Evolutionary conservation across 371 early-diverging fungal genomes (phyloP).

Genomic region (Rhizopus delemar): DNA sequence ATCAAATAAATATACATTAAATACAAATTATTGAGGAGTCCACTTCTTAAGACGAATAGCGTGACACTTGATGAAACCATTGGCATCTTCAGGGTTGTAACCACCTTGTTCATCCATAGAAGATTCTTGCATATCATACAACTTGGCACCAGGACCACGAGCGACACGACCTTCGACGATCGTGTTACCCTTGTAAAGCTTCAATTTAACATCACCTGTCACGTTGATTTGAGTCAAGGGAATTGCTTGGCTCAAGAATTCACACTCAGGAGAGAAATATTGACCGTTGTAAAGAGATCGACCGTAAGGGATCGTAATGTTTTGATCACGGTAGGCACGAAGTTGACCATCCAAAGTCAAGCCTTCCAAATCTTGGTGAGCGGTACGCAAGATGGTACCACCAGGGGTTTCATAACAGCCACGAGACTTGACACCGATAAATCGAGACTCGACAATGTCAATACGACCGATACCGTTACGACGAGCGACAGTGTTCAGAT

Average conservation of each 20-base stretch:
- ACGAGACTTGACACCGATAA: constrained; percentile 97
- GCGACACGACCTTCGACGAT: constrained; percentile 86
- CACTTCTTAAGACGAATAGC: constrained; percentile 95
- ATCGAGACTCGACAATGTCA: constrained; percentile 97
- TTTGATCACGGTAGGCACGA: constrained; percentile 88
- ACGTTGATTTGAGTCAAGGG: constrained; percentile 82
- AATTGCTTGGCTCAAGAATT: constrained; percentile 81
- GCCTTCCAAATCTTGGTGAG: constrained; percentile 96
- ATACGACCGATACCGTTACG: constrained; percentile 96
- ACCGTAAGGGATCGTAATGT: constrained; percentile 75
- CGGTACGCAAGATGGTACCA: constrained; percentile 91
- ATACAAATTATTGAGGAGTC: constrained; percentile 40
- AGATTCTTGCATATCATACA: constrained; percentile 93
- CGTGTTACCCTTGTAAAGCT: constrained; percentile 95
- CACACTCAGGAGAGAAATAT: constrained; percentile 95
- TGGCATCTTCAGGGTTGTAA: constrained; percentile 89
- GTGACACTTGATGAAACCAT: constrained; percentile 96
- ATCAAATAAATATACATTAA: too few species aligned
- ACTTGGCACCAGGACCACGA: constrained; percentile 69
- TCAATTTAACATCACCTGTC: constrained; percentile 88
- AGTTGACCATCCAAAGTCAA: constrained; percentile 93
- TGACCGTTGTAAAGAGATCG: constrained; percentile 89
- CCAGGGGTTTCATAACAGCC: constrained; percentile 99
- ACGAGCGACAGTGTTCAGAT: constrained; percentile 92
- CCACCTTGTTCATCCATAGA: constrained; percentile 96